Evolutionary conservation across 331 rosid species (phyloP).

Genomic region (Spiraea crenata): DNA sequence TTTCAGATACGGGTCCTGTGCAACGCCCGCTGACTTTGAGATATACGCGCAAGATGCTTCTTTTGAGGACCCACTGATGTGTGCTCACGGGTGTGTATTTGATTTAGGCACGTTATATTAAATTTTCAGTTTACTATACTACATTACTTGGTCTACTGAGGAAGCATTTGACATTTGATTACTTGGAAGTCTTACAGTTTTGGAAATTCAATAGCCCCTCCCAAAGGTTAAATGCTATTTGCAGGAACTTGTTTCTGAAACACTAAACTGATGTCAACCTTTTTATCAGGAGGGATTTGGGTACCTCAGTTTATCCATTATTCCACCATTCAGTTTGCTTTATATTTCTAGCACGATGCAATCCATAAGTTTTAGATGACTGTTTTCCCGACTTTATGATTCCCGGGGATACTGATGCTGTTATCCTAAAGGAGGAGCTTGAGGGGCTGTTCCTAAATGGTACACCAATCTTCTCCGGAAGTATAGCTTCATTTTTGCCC

Average conservation of each 20-base stretch:
- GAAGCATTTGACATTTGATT: background rate
- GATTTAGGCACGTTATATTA: background rate
- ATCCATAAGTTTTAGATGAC: background rate
- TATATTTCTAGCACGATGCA: background rate
- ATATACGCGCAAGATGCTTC: slow-evolving; percentile 68
- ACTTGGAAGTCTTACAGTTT: background rate
- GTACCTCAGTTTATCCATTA: background rate
- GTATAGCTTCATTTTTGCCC: background rate
- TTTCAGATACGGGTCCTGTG: slow-evolving; percentile 65
- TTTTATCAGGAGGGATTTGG: background rate
- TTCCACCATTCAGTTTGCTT: background rate
- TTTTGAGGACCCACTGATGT: slow-evolving; percentile 85
- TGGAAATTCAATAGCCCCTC: background rate
- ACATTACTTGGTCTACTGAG: background rate
- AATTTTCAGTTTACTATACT: background rate
- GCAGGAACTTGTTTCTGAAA: background rate
- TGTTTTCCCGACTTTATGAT: background rate
- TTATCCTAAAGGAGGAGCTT: background rate
- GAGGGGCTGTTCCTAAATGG: background rate
- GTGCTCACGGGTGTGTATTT: slow-evolving; percentile 57
- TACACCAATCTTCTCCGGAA: background rate
- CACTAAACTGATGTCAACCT: background rate
- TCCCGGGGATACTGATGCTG: background rate
- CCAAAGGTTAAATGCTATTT: background rate
- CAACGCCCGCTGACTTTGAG: slow-evolving; percentile 67